Conservation (phyloP, 257 asterid genomes). For the Cinchona pubescens region DNA sequence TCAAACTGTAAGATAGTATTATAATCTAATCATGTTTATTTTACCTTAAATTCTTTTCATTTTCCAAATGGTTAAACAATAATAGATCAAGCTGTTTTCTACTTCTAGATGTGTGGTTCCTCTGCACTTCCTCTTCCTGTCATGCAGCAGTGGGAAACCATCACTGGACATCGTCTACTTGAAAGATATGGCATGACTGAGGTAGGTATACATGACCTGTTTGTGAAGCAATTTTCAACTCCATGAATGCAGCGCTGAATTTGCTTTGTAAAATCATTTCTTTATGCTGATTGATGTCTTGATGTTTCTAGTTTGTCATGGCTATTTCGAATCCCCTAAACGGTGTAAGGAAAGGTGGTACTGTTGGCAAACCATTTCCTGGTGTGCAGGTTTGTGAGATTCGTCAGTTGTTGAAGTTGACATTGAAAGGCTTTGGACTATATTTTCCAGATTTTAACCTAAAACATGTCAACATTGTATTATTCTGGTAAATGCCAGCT, state of each 20-base stretch:
- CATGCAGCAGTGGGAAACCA: constrained; percentile 93
- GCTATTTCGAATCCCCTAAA: constrained; percentile 80
- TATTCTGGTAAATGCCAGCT: neutral
- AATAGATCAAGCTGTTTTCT: neutral
- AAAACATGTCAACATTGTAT: neutral
- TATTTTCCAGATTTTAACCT: neutral
- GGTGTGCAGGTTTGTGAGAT: constrained; percentile 72
- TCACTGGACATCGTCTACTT: constrained; percentile 79
- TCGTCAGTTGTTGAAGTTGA: neutral
- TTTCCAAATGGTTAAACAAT: constrained; percentile 1
- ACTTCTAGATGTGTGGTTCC: constrained; percentile 90
- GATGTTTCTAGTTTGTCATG: constrained; percentile 76
- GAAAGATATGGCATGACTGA: constrained; percentile 99
- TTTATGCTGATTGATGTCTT: constrained; percentile 15
- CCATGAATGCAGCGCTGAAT: neutral
- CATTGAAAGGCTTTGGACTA: neutral
- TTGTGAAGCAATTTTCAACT: constrained; percentile 5
- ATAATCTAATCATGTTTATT: neutral
- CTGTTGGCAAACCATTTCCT: constrained; percentile 91
- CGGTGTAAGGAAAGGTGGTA: constrained; percentile 86
- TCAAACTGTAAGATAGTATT: neutral
- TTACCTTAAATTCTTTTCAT: neutral
- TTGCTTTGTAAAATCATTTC: neutral
- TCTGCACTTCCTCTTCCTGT: constrained; percentile 97
- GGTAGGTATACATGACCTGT: constrained; percentile 35